phyloP scores from a whole-genome alignment of 306 rosid species.

The Canavalia gladiata region DNA sequence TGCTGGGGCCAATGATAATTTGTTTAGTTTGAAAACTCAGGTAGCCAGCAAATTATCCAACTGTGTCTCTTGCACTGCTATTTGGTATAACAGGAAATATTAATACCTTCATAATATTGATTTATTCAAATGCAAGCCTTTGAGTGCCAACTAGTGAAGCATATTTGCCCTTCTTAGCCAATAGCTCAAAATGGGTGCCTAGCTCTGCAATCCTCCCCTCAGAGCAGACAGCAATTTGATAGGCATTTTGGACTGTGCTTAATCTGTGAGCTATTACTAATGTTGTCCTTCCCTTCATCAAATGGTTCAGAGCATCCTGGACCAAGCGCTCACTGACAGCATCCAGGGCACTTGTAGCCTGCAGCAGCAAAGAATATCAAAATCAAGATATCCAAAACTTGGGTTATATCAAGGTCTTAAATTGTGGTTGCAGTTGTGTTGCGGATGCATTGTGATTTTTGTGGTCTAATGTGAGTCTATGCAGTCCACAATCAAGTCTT shows the following conservation, averaged over 20 bases:
- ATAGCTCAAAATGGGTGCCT: constrained; percentile 80
- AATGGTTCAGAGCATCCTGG: constrained; percentile 81
- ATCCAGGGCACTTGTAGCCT: constrained; percentile 97
- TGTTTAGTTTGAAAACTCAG: background rate
- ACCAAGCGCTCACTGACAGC: constrained; percentile 90
- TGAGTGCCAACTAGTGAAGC: constrained; percentile 88
- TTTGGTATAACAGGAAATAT: constrained; percentile 29
- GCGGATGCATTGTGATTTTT: background rate
- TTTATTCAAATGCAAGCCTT: constrained; percentile 92
- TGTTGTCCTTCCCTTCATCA: constrained; percentile 91
- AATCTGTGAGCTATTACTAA: constrained; percentile 92
- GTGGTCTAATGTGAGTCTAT: background rate
- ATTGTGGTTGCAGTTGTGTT: background rate
- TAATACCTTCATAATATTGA: constrained; percentile 1
- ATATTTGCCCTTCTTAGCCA: constrained; percentile 85
- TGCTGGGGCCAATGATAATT: background rate
- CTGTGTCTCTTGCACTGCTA: constrained; percentile 26
- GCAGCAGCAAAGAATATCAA: constrained; percentile 46
- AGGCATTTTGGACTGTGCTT: constrained; percentile 93
- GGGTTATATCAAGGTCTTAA: constrained; percentile 19
- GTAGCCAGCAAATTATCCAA: constrained; percentile 26
- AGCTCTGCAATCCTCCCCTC: constrained; percentile 77
- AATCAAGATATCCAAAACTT: constrained; percentile 16
- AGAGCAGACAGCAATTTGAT: constrained; percentile 84
- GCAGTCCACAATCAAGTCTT: background rate